A percentile compares a stretch with the other conserved stretches of the same genome.
Conservation (phyloP, 805 yeast species). For the Candida parachauliodes region DNA sequence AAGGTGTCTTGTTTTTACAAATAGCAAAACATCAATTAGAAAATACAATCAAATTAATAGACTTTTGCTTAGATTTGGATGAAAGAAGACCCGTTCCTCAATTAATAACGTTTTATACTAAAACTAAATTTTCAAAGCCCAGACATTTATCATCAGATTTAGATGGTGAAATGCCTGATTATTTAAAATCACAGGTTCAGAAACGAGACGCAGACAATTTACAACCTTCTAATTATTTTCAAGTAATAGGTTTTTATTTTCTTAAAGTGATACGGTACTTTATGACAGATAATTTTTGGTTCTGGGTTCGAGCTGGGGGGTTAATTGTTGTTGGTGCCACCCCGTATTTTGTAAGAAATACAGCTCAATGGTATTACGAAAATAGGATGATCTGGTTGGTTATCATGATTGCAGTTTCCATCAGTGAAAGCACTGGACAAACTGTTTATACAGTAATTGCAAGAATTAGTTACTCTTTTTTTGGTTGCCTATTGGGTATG, state of each 20-base stretch:
- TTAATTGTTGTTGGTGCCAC: constrained; percentile 20
- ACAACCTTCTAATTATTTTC: constrained; percentile 21
- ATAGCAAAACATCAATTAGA: constrained; percentile 15
- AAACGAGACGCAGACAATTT: constrained; percentile 27
- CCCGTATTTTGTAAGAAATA: constrained; percentile 24
- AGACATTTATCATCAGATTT: constrained; percentile 5
- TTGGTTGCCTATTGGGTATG: constrained; percentile 28
- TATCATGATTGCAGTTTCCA: constrained; percentile 27
- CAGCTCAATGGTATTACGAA: constrained; percentile 26
- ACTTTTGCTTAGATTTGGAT: constrained; percentile 20
- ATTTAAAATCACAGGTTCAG: constrained; percentile 11
- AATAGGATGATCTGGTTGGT: constrained; percentile 29
- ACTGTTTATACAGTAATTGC: constrained; percentile 23
- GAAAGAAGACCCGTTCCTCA: constrained; percentile 19
- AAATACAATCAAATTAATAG: constrained; percentile 14
- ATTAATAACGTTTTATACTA: constrained; percentile 15
- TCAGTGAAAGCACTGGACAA: constrained; percentile 28
- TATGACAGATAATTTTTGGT: constrained; percentile 22
- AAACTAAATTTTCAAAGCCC: constrained; percentile 10
- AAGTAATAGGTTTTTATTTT: constrained; percentile 17
- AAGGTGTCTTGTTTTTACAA: constrained; percentile 19
- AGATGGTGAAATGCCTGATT: constrained; percentile 7
- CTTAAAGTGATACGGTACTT: constrained; percentile 16
- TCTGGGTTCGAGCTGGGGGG: constrained; percentile 25
- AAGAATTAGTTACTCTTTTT: constrained; percentile 23